These are phyloP conservation scores for Trichoderma sp. DNA, from an alignment of 2,329 filamentous ascomycete genomes.

Conservation along the genomic window DNA sequence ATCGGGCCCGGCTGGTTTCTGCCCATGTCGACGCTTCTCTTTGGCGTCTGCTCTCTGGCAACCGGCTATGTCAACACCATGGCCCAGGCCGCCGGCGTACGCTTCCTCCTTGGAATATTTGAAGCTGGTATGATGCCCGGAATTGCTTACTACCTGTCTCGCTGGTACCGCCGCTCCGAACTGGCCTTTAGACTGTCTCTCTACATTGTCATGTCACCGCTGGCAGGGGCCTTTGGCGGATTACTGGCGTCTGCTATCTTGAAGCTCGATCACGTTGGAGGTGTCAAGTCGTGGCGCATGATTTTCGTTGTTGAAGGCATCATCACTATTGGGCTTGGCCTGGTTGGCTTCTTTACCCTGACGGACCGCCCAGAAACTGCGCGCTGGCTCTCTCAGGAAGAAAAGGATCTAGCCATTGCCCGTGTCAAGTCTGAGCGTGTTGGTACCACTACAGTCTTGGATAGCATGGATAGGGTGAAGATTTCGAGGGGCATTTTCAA, in stretches of 20 bases:
- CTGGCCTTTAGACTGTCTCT: slow-evolving; percentile 64
- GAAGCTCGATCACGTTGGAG: slow-evolving; percentile 56
- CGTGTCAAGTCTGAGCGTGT: slow-evolving; percentile 68
- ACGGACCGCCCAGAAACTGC: slow-evolving; percentile 69
- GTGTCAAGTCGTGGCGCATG: slow-evolving; percentile 61
- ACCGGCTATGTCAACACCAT: slow-evolving; percentile 63
- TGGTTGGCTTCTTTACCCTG: slow-evolving; percentile 61
- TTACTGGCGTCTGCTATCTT: slow-evolving; percentile 64
- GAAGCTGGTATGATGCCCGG: slow-evolving; percentile 73
- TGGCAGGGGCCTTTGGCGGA: slow-evolving; percentile 70
- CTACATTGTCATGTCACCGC: slow-evolving; percentile 68
- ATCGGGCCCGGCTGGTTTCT: slow-evolving; percentile 72
- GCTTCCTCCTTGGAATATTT: slow-evolving; percentile 66
- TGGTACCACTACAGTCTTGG: slow-evolving; percentile 59
- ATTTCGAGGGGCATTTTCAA: slow-evolving; percentile 60
- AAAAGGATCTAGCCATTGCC: slow-evolving; percentile 64
- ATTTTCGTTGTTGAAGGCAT: slow-evolving; percentile 70
- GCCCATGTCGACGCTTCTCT: slow-evolving; percentile 58
- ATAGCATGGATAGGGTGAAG: slow-evolving; percentile 59
- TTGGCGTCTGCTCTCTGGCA: slow-evolving; percentile 60
- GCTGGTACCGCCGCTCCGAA: slow-evolving; percentile 70
- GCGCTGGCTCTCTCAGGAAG: slow-evolving; percentile 61
- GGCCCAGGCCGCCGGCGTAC: slow-evolving; percentile 53
- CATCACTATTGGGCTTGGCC: slow-evolving; percentile 49
- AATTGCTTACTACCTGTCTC: slow-evolving; percentile 68